A percentile compares a stretch with the other conserved stretches of the same genome.
Conservation (phyloP, 352 stramenopile genomes). For the Phytophthora multivora region DNA sequence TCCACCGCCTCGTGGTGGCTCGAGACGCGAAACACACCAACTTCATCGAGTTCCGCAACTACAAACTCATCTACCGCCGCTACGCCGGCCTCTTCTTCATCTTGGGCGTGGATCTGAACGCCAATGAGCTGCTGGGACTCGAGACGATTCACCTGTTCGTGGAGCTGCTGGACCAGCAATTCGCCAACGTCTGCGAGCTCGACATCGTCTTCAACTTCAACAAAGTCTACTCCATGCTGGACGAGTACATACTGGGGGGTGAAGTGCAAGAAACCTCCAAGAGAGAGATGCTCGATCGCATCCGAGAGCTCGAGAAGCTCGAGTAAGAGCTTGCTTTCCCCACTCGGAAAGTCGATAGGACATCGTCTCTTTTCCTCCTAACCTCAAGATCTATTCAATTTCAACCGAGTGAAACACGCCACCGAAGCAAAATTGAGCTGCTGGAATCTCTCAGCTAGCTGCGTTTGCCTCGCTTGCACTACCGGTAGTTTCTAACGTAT, state of each 20-base stretch:
- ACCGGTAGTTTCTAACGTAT: slow-evolving; percentile 15
- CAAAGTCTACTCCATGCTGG: slow-evolving; percentile 95
- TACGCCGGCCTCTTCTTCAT: slow-evolving; percentile 99
- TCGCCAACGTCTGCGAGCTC: slow-evolving; percentile 99
- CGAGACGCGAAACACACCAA: slow-evolving; percentile 94
- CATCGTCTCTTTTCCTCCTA: slow-evolving; percentile 20
- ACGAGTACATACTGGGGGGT: slow-evolving; percentile 95
- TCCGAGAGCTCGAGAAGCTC: slow-evolving; percentile 92
- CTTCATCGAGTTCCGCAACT: slow-evolving; percentile 97
- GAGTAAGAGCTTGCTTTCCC: slow-evolving; percentile 47
- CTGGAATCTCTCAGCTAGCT: slow-evolving; percentile 18
- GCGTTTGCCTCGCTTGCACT: slow-evolving; percentile 16
- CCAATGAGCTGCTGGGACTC: slow-evolving; percentile 98
- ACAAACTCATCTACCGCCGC: slow-evolving; percentile 99
- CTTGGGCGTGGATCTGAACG: slow-evolving; percentile 93
- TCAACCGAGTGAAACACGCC: background rate
- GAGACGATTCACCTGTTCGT: slow-evolving; percentile 99
- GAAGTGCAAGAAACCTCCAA: slow-evolving; percentile 94
- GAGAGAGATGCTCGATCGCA: slow-evolving; percentile 92
- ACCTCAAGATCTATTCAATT: slow-evolving; percentile 30
- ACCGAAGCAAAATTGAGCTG: slow-evolving; percentile 17
- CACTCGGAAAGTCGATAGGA: slow-evolving; percentile 11
- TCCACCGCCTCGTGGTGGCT: slow-evolving; percentile 89
- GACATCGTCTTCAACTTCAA: slow-evolving; percentile 97
- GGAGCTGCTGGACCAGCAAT: slow-evolving; percentile 98